These are phyloP conservation scores for Didymella arachidicola DNA, from an alignment of 2,329 filamentous ascomycete species.

Conservation along the genomic window DNA sequence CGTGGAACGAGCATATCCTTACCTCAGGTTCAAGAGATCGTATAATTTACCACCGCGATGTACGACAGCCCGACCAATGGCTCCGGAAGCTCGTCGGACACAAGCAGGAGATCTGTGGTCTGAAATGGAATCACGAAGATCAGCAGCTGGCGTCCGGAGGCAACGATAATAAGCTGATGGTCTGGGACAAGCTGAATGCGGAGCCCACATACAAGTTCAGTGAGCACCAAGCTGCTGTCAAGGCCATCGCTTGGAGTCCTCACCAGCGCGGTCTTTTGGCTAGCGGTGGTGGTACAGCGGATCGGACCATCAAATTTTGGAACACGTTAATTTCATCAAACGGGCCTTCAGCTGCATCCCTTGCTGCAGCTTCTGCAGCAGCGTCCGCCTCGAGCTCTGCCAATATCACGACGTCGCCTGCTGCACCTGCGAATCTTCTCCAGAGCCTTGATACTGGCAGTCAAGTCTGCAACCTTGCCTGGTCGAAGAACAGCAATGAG, in stretches of 20 bases:
- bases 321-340: slow-evolving; percentile 82
- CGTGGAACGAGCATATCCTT: slow-evolving; percentile 98
- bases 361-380: slow-evolving; percentile 49
- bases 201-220: slow-evolving; percentile 93
- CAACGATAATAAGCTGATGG: slow-evolving; percentile 98
- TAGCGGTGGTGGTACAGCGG: slow-evolving; percentile 93
- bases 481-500: slow-evolving; percentile 97
- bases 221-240: slow-evolving; percentile 94
- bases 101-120: slow-evolving; percentile 96
- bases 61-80: slow-evolving; percentile 90
- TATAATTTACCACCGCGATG: slow-evolving; percentile 93
- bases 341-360: slow-evolving; percentile 51
- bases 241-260: slow-evolving; percentile 97
- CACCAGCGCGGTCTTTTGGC: slow-evolving; percentile 95
- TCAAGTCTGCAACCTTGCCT: slow-evolving; percentile 98
- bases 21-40: slow-evolving; percentile 95
- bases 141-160: slow-evolving; percentile 93
- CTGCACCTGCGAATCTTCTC: slow-evolving; percentile 55
- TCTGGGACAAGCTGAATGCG: slow-evolving; percentile 96
- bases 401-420: slow-evolving; percentile 43
- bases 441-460: slow-evolving; percentile 96
- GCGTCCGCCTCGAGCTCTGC: slow-evolving; percentile 43
- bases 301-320: slow-evolving; percentile 97
- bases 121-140: slow-evolving; percentile 97
- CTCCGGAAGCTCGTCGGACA: slow-evolving; percentile 87